These are phyloP conservation scores for Phialemonium atrogriseum DNA, from an alignment of 2,329 filamentous ascomycete genomes.

Conservation along the genomic window DNA sequence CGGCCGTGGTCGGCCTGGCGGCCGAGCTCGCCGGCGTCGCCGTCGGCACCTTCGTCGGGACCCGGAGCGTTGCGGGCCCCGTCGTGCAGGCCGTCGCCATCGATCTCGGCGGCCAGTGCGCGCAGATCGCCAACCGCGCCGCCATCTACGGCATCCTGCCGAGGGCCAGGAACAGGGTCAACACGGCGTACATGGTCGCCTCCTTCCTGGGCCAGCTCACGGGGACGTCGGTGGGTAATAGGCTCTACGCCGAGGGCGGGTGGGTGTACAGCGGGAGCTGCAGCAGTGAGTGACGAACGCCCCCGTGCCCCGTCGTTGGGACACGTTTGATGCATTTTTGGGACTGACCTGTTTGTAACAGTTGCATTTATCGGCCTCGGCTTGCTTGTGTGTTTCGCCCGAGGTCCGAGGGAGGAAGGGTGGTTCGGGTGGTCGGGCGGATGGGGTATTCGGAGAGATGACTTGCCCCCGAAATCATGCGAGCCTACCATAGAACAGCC, in stretches of 20 bases:
- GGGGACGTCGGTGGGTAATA: constrained; percentile 53
- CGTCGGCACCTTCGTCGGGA: constrained; percentile 62
- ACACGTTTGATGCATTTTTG: background rate
- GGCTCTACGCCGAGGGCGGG: constrained; percentile 41
- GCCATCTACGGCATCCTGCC: constrained; percentile 65
- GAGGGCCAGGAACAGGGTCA: constrained; percentile 64
- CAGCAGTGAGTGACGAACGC: constrained; percentile 28
- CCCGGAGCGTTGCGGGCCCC: constrained; percentile 59
- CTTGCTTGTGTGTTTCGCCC: background rate
- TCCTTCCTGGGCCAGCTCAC: constrained; percentile 69
- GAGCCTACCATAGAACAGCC: no score
- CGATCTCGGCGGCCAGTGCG: constrained; percentile 65
- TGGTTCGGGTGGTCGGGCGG: constrained; percentile 1
- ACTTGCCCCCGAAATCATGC: background rate
- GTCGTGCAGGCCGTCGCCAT: constrained; percentile 62
- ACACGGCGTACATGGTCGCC: constrained; percentile 74
- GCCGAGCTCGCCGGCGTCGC: constrained; percentile 53
- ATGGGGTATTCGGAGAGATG: background rate
- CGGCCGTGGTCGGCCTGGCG: constrained; percentile 52
- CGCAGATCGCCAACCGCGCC: constrained; percentile 64
- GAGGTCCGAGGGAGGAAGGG: background rate
- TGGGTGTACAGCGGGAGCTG: constrained; percentile 39
- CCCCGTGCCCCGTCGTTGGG: no score
- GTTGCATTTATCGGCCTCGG: constrained; percentile 1
- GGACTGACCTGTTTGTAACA: background rate